Evolutionary conservation across 140 eudicot genomes (phyloP), one percentile per base, ranked within the genome.

Genomic region (Bidens hawaiensis): DNA sequence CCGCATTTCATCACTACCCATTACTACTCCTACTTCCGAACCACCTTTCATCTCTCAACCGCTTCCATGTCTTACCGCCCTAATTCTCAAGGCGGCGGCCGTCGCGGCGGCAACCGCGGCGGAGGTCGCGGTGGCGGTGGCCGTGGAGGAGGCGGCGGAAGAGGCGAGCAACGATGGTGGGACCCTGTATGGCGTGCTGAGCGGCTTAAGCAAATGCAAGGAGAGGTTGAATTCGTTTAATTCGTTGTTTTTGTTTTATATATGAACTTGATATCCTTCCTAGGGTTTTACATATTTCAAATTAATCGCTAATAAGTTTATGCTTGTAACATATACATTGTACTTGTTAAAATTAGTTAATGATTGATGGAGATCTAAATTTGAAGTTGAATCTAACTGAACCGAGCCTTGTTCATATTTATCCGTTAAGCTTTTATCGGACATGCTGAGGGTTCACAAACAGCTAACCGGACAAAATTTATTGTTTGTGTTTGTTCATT

Each of bases 81-180:
- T 10, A 91, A 91, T 67, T 55, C 48, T 59, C 96, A 80, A 76
- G 91, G 91, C 50, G 83, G 93, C 31, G 83, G 93, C 31, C 72
- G 83, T 57, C 79, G 85, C 36, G 73, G 85, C 5, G 80, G 83
- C 56, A 66, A 81, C 16, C 36, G 60, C 15, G 89, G 83, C 42
- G 72, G 86, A 0, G 78, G 85, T 0, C 63, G 85, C 0, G 64
- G 78, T 8, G 86, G 86, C 0, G 68, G 85, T 0, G 72, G 94
- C 0, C 78, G 94, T 13, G 27, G 93, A 0, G 68, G 82, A 0
- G 74, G 91, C 1, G 72, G 84, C 3, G 82, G 89, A 11, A 64
- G 97, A 43, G 95, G 97, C 1, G 97, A 90, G 71, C 97, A 90
- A 55, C 77, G 97, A n/a, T 90, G 97, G 97, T 90, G 97, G 97